Evolutionary conservation across 176 grass and related monocot genomes (phyloP), one percentile per base, ranked within the genome.

Genomic region (Avena insularis): DNA sequence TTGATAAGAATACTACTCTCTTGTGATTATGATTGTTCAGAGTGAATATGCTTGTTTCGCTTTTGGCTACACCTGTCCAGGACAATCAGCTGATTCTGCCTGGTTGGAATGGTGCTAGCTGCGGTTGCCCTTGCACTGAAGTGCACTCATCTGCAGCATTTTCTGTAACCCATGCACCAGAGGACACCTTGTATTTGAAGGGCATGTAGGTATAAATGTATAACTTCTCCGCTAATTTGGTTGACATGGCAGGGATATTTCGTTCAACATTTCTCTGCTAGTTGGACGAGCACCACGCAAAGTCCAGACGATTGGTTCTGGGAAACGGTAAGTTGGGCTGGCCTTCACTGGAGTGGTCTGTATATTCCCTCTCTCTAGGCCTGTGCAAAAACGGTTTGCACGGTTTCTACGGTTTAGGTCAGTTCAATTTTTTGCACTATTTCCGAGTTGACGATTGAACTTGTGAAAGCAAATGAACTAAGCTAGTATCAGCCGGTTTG

Each of bases 1-100:
- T 43, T 38, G 71, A 67, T 67, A 57, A 50, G 12, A 14, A 38
- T 9, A 20, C 48, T 36, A 33, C 15, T 29, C 4, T 78, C 20
- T 83, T 69, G 25, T 53, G 40, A 38, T 40, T 66, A 6, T 15
- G 16, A 61, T 43, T 81, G n/a, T 82, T 14, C 14, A 62, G 71
- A 90, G 38, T 54, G 31, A 51, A 82, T 61, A 25, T 71, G 16
- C 64, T 49, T 79, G 27, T 43, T 40, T 84, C 19, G n/a, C 40
- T 3, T 74, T 73, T 13, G 31, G 8, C 66, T 66, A 66, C 27
- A 66, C 62, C 12, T 65, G 8, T 13, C 47, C 27, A 29, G 20
- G 4, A 40, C 61, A 3, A 8, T 12, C 13, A 49, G 12, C 49
- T 70, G 60, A 40, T 29, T 29, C 9, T 27, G 10, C 13, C 21